phyloP scores from a whole-genome alignment of 139 green algal genomes.

The Zygnema circumcarinatum region DNA sequence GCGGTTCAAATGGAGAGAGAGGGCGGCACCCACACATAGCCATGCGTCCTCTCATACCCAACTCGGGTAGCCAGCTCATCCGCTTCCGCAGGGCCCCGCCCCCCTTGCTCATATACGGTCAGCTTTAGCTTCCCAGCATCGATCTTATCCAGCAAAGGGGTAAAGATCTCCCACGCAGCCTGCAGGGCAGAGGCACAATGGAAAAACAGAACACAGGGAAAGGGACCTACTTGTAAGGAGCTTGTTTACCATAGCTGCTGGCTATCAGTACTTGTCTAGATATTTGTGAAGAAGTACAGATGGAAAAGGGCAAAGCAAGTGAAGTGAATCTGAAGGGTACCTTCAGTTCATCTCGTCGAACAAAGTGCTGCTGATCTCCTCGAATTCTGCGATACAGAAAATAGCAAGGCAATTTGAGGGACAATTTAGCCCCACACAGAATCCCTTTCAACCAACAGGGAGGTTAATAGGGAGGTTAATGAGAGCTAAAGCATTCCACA shows the following conservation, averaged over 20 bases:
- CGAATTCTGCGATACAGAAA: constrained; percentile 28
- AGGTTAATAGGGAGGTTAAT: no score
- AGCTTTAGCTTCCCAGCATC: constrained; percentile 71
- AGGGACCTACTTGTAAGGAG: no score
- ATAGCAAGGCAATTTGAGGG: background rate
- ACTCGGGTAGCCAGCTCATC: constrained; percentile 68
- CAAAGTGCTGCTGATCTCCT: constrained; percentile 96
- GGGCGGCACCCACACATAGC: constrained; percentile 68
- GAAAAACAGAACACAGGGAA: background rate
- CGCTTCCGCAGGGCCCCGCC: constrained; percentile 67
- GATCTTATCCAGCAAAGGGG: constrained; percentile 84
- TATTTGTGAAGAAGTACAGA: no score
- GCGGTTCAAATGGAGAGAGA: background rate
- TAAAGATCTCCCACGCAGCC: constrained; percentile 94
- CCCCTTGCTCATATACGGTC: constrained; percentile 65
- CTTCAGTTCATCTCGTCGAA: constrained; percentile 72
- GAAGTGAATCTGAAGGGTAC: background rate
- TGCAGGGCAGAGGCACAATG: constrained; percentile 58
- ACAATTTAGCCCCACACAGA: background rate
- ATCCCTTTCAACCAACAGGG: no score
- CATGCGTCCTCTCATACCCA: constrained; percentile 68
- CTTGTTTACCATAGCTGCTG: background rate
- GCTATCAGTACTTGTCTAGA: no score
- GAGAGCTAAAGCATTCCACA: no score
- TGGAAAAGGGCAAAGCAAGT: no score